phyloP scores from a whole-genome alignment of 176 grass and related monocot species.

The Eleusine indica region DNA sequence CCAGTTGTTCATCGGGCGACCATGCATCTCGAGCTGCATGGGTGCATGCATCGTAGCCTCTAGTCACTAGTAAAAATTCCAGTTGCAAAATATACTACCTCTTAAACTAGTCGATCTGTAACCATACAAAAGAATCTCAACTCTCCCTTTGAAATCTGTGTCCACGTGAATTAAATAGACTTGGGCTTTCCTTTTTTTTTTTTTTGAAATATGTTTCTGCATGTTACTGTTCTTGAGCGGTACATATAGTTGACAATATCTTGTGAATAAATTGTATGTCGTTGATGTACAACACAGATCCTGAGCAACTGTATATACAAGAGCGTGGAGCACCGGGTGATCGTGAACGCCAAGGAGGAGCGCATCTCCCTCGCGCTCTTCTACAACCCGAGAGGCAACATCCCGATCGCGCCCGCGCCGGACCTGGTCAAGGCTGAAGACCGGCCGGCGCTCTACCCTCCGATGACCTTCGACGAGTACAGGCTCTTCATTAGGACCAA shows the following conservation, averaged over 20 bases:
- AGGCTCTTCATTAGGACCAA: constrained; percentile 64
- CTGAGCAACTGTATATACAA: constrained; percentile 72
- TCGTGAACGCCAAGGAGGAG: constrained; percentile 62
- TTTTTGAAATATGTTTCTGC: background rate
- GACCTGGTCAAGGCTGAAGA: constrained; percentile 50
- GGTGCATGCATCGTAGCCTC: background rate
- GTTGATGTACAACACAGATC: constrained; percentile 35
- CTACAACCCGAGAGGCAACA: constrained; percentile 76
- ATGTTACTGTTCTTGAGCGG: background rate
- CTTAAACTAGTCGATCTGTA: background rate
- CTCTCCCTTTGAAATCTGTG: background rate
- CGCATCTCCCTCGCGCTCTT: constrained; percentile 85
- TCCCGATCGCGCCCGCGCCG: constrained; percentile 53
- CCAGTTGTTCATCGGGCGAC: background rate
- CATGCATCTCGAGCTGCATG: background rate
- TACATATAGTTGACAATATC: background rate
- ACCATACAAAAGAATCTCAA: background rate
- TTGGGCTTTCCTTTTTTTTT: background rate
- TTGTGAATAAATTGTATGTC: background rate
- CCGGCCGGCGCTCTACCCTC: constrained; percentile 62
- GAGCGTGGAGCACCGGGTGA: constrained; percentile 83
- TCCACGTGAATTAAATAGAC: background rate
- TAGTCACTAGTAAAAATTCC: background rate
- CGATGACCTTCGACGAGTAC: constrained; percentile 86
- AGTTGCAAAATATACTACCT: background rate